Percentiles rank a stretch among this genome's conserved stretches.
These are phyloP conservation scores for Limonium bicolor DNA, from an alignment of 148 eudicot genomes.

Conservation along the genomic window DNA sequence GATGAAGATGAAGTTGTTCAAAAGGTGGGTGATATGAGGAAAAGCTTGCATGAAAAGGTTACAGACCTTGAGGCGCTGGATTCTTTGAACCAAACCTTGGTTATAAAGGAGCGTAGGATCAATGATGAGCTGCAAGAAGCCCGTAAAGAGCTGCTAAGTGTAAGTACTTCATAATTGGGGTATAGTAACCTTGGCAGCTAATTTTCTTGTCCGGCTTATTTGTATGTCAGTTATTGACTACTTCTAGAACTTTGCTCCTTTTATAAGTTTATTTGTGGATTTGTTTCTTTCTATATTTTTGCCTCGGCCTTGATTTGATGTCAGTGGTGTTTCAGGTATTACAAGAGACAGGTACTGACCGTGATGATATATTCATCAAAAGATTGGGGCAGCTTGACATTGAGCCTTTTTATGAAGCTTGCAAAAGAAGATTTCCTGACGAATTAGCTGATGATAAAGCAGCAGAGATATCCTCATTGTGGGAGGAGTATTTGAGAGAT, in stretches of 20 bases:
- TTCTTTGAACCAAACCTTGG: conserved; percentile 62
- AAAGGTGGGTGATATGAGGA: conserved; percentile 44
- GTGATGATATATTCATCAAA: conserved; percentile 45
- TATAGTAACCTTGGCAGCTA: neutral
- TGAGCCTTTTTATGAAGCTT: conserved; percentile 54
- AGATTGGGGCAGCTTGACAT: conserved; percentile 91
- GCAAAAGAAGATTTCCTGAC: conserved; percentile 43
- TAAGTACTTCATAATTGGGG: conserved; percentile 13
- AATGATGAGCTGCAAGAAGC: conserved; percentile 91
- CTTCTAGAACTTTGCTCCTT: neutral
- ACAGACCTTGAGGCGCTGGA: conserved; percentile 50
- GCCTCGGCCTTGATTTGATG: neutral
- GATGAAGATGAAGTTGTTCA: conserved; percentile 62
- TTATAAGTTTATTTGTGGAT: neutral
- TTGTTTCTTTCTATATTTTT: neutral
- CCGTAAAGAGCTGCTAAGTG: conserved; percentile 81
- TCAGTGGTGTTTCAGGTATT: conserved; percentile 35
- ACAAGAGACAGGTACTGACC: conserved; percentile 44
- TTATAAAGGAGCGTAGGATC: conserved; percentile 70
- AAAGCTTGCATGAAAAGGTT: conserved; percentile 64
- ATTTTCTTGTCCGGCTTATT: neutral
- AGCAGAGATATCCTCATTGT: conserved; percentile 65
- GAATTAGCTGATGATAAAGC: conserved; percentile 75
- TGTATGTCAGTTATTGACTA: neutral
- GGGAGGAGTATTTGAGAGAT: conserved; percentile 89